Evolutionary conservation across 1,284 basidiomycete genomes (phyloP), one percentile per base, ranked within the genome.

Genomic region (Trametes hirsuta): DNA sequence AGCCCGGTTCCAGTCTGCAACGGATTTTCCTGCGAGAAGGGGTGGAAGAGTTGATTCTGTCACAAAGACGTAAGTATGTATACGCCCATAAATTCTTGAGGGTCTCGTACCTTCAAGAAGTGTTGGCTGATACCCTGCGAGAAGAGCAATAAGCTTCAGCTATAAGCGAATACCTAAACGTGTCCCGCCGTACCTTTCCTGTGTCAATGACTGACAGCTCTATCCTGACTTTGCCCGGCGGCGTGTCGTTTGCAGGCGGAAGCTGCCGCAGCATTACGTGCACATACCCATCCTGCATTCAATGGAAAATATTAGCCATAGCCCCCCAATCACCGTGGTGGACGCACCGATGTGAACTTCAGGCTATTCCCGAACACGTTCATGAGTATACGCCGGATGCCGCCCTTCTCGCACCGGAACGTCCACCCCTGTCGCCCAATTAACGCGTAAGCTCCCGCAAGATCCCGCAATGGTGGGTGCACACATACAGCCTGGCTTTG

Each of bases 311-410:
- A 60, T 53, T 61, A 68, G 56, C 40, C 41, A 18, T 25, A 18
- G 50, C 45, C 47, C 15, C 39, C 37, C 46, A 52, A 59, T 37
- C 51, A 41, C 49, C 50, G 44, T 47, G 24, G 67, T 6, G 15
- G 53, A 52, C 79, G 25, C 69, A 91, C 91, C 55, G 84, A 81
- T 42, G 94, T 96, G 72, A 97, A 97, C 76, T 97, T 97, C 65
- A 97, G 79, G 69, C 94, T 95, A 73, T 98, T 98, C 36, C 94
- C 94, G 67, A 98, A 94, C 40, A 98, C 76, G 72, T 98, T 98
- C 94, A 98, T 97, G 64, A 98, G 74, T 12, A 98, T 88, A 41
- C 96, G 85, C 30, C 96, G 86, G 60, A 98, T 89, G 21, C 96
- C 96, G 41, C 93, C 95, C 67, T 91, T 94, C 75, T 98, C 96